Percentiles rank a stretch among this genome's conserved stretches.
Conservation (phyloP, 805 yeast species). For the Wickerhamomyces canadensis region DNA sequence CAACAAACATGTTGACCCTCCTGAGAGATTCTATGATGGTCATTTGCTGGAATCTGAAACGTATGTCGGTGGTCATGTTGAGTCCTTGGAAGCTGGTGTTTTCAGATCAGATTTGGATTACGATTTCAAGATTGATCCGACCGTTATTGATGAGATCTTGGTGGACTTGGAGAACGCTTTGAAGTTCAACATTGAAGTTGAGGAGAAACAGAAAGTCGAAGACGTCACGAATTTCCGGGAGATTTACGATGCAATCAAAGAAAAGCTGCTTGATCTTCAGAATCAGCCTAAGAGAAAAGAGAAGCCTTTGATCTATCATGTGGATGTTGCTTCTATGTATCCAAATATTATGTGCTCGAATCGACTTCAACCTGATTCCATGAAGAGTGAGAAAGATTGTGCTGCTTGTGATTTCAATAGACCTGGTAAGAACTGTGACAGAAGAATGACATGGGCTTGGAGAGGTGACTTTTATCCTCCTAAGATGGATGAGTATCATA, state of each 20-base stretch:
- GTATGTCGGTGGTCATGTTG: constrained; percentile 98
- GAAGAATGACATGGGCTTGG: constrained; percentile 95
- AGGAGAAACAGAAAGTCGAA: constrained; percentile 63
- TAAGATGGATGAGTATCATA: constrained; percentile 81
- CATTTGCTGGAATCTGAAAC: constrained; percentile 93
- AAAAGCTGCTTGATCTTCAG: constrained; percentile 52
- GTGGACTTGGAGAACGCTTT: constrained; percentile 71
- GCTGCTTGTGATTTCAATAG: constrained; percentile 96
- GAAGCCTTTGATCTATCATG: constrained; percentile 87
- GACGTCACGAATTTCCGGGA: constrained; percentile 81
- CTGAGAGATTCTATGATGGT: constrained; percentile 93
- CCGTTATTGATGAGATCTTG: constrained; percentile 75
- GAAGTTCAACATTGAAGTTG: constrained; percentile 78
- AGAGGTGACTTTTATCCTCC: constrained; percentile 95
- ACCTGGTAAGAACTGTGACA: constrained; percentile 90
- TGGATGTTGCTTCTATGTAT: constrained; percentile 99
- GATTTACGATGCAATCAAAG: constrained; percentile 52
- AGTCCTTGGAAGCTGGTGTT: constrained; percentile 96
- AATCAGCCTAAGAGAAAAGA: constrained; percentile 63
- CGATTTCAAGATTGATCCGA: constrained; percentile 73
- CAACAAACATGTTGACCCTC: constrained; percentile 88
- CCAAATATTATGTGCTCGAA: constrained; percentile 98
- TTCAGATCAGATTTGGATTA: constrained; percentile 82
- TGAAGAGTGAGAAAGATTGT: constrained; percentile 91
- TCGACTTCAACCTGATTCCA: constrained; percentile 95